Percentiles rank a stretch among this genome's conserved stretches.
phyloP scores from a whole-genome alignment of 2,329 filamentous ascomycete species.

The Boeremia exigua region DNA sequence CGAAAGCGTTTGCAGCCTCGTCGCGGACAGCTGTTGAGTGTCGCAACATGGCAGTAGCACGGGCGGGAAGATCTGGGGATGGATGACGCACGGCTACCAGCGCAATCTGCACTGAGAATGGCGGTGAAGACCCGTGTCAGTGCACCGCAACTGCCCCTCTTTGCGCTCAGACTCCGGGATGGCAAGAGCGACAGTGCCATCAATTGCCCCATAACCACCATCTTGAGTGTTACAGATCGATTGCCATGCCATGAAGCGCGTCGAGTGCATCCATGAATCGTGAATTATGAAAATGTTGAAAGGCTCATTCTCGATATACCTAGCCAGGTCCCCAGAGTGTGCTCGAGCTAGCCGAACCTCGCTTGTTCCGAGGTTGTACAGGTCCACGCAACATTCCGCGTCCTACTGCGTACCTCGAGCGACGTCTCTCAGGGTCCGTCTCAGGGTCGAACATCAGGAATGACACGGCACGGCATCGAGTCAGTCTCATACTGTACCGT shows the following conservation, averaged over 20 bases:
- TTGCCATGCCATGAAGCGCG: background rate
- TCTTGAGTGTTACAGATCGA: background rate
- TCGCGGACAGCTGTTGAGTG: conserved; percentile 12
- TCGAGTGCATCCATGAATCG: background rate
- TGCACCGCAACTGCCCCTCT: conserved; percentile 26
- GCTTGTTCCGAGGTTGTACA: conserved; percentile 3
- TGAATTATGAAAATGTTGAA: conserved; percentile 7
- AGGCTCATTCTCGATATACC: conserved; percentile 29
- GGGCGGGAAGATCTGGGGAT: conserved; percentile 31
- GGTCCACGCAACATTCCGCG: conserved; percentile 11
- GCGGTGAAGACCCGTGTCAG: conserved; percentile 30
- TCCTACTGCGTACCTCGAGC: conserved; percentile 1
- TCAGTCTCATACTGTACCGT: background rate
- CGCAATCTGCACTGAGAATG: conserved; percentile 32
- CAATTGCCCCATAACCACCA: conserved; percentile 7
- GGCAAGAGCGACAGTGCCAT: conserved; percentile 3
- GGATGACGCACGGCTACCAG: conserved; percentile 35
- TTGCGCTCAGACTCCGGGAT: conserved; percentile 17
- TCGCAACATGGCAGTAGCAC: conserved; percentile 25
- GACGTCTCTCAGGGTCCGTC: conserved; percentile 5
- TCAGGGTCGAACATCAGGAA: conserved; percentile 1
- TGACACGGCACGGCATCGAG: background rate
- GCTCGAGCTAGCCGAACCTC: conserved; percentile 11
- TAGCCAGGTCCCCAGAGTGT: conserved; percentile 34
- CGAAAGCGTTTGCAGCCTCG: conserved; percentile 11